These are phyloP conservation scores for Nothophoma quercina DNA, from an alignment of 2,329 filamentous ascomycete species.

Conservation along the genomic window DNA sequence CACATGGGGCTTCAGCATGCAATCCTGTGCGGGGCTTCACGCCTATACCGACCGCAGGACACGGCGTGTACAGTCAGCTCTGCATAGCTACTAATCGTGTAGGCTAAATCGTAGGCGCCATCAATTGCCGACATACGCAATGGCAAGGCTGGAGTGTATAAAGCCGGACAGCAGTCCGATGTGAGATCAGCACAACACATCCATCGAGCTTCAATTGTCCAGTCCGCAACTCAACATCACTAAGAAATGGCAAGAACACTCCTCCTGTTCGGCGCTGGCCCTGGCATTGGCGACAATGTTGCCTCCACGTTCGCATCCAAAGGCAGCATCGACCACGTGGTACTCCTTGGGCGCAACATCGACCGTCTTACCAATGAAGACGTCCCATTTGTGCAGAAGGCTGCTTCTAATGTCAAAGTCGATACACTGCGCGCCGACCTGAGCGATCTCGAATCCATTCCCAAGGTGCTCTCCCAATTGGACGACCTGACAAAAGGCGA, in stretches of 20 bases:
- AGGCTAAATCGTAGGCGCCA: not conserved
- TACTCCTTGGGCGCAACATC: slow-evolving; percentile 57
- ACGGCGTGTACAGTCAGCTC: not conserved
- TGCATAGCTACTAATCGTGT: not conserved
- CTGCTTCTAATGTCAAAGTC: slow-evolving; percentile 44
- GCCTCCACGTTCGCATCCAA: slow-evolving; percentile 54
- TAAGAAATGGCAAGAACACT: slow-evolving; percentile 35
- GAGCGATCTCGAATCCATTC: slow-evolving; percentile 49
- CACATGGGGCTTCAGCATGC: not conserved
- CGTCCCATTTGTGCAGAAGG: slow-evolving; percentile 42
- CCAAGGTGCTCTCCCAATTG: slow-evolving; percentile 51
- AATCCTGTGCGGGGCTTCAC: not conserved
- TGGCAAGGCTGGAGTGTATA: not conserved
- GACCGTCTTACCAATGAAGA: slow-evolving; percentile 52
- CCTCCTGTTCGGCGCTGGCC: slow-evolving; percentile 57
- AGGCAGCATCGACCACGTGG: slow-evolving; percentile 55
- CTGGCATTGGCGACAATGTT: slow-evolving; percentile 57
- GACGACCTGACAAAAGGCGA: slow-evolving; percentile 44
- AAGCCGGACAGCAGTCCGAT: not conserved
- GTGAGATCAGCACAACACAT: not conserved
- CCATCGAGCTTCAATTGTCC: not conserved
- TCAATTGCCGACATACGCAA: not conserved
- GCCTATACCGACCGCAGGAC: not conserved
- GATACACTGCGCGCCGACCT: slow-evolving; percentile 57
- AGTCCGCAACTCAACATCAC: not conserved